Evolutionary conservation across 2,329 filamentous ascomycete species (phyloP).

Genomic region (Fusarium temperatum): DNA sequence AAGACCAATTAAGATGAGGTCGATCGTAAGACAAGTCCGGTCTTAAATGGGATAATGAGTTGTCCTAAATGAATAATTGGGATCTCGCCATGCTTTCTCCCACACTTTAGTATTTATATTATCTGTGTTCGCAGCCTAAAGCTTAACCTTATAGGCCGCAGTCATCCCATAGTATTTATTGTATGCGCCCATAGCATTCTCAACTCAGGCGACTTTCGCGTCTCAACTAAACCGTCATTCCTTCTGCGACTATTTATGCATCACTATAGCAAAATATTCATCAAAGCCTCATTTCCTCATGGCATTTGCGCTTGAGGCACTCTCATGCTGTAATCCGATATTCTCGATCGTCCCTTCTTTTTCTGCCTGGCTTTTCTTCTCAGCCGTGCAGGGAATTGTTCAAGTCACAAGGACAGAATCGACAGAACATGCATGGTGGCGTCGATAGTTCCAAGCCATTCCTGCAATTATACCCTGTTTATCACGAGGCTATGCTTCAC

Average conservation of each 20-base stretch:
- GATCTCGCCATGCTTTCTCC: not conserved
- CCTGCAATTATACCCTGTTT: not conserved
- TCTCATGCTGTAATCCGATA: fast-evolving
- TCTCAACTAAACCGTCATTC: fast-evolving
- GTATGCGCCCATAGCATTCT: not conserved
- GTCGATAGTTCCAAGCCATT: not conserved
- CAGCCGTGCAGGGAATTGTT: too few relatives aligned
- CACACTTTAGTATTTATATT: too few relatives aligned
- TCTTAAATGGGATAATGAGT: not conserved
- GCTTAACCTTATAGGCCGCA: too few relatives aligned
- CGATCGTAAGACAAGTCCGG: too few relatives aligned
- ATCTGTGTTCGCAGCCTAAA: too few relatives aligned
- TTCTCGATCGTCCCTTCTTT: fast-evolving
- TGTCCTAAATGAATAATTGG: not conserved
- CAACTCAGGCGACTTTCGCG: not conserved
- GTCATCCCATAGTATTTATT: too few relatives aligned
- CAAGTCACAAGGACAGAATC: not conserved
- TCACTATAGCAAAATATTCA: not conserved
- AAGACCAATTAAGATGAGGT: too few relatives aligned
- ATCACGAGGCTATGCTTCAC: not conserved
- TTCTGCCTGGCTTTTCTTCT: not conserved
- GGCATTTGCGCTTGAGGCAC: fast-evolving
- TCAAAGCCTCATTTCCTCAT: not conserved
- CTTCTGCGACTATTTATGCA: not conserved
- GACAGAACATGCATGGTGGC: not conserved